Evolutionary conservation across 2,329 filamentous ascomycete genomes (phyloP), one percentile per base, ranked within the genome.

Genomic region (Talaromyces sp.): DNA sequence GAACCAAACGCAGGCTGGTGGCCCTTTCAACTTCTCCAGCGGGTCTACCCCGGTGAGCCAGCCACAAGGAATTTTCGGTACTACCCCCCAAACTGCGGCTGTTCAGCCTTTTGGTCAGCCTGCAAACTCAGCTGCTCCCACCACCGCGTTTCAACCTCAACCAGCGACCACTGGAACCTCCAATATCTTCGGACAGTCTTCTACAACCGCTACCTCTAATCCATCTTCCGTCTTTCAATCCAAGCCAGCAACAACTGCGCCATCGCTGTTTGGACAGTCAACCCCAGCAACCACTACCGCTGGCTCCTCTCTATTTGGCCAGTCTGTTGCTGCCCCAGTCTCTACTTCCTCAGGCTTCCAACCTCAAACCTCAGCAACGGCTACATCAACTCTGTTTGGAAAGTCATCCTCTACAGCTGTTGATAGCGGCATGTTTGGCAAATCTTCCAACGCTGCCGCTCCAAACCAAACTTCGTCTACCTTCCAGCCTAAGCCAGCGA

Each of bases 251-350:
- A 55, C 63, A 6, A 63, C 53, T 47, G 55, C 49, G 28, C 36
- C 63, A 28, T 56, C 64, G 11, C 55, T 65, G 30, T 59, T 64
- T 55, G 59, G 65, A 36, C 51, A 58, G 28, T 58, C 58, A 19
- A 58, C 52, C 13, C 66, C 67, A 57, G 57, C 67, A 25, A 67
- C 63, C 30, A 58, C 63, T 30, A 57, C 64, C n/a, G 62, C 58
- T 22, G 68, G 69, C 28, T 63, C 68, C 25, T 63, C 66, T 30
- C 42, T 67, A n/a, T 73, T 75, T 59, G 67, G 67, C 11, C 69
- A 73, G 57, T 69, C 71, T 52, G 60, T 64, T 54, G 65, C 59
- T 33, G 63, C 54, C 32, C 61, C 62, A 51, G 44, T 62, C 28
- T 65, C 66, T 33, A 55, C 65, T 33, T 56, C 65, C n/a, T 49